phyloP scores from a whole-genome alignment of 768 basidiomycete genomes.

The Holtermanniella nyarrowii region DNA sequence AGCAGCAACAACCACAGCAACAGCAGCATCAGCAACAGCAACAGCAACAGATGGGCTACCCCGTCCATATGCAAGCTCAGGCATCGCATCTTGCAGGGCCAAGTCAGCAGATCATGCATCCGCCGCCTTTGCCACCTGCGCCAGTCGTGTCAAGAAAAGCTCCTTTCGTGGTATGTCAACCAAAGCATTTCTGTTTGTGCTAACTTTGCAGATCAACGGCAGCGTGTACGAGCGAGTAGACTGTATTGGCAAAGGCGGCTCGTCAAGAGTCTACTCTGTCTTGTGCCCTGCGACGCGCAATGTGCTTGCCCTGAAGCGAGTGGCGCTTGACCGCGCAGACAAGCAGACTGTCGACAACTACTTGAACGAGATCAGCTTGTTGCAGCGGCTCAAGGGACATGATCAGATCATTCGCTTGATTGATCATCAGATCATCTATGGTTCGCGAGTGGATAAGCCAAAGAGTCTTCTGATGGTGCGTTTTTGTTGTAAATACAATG shows the following conservation, averaged over 20 bases:
- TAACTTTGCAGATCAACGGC: slow-evolving; percentile 55
- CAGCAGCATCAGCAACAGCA: not conserved
- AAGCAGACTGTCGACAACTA: slow-evolving; percentile 80
- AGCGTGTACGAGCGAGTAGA: slow-evolving; percentile 74
- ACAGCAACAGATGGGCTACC: not conserved
- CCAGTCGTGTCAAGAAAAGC: slow-evolving; percentile 19
- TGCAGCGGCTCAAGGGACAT: slow-evolving; percentile 90
- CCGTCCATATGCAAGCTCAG: not conserved
- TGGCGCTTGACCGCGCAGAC: slow-evolving; percentile 80
- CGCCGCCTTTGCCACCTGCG: slow-evolving; percentile 4
- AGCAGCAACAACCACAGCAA: not conserved
- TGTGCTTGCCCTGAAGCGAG: slow-evolving; percentile 84
- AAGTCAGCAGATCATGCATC: slow-evolving; percentile 3
- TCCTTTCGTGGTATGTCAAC: slow-evolving; percentile 23
- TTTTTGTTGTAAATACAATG: not conserved
- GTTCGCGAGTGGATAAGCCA: slow-evolving; percentile 50
- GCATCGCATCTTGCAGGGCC: not conserved
- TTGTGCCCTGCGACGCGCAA: slow-evolving; percentile 59
- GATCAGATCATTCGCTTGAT: slow-evolving; percentile 80
- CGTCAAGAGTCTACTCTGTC: slow-evolving; percentile 90
- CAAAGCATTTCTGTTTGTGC: not conserved
- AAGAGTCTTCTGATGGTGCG: slow-evolving; percentile 53
- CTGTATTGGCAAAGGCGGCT: slow-evolving; percentile 84
- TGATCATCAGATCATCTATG: slow-evolving; percentile 79
- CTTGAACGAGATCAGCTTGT: slow-evolving; percentile 88